A percentile compares a stretch with the other conserved stretches of the same genome.
Conservation (phyloP, 805 yeast genomes). For the Candida dajiaensis region DNA sequence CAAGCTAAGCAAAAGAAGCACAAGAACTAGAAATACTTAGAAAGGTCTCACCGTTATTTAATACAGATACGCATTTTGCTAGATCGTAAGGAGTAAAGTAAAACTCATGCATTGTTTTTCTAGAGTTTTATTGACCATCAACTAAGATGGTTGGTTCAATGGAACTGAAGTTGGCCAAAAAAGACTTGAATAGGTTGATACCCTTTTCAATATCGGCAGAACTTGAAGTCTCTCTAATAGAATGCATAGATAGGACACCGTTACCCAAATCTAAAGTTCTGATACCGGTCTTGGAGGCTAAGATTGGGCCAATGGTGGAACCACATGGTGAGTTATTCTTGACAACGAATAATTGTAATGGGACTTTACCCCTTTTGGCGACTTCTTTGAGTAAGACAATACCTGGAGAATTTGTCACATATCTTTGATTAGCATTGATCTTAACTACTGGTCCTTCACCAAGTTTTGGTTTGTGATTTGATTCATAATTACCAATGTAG, state of each 20-base stretch:
- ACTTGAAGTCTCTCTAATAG: constrained; percentile 89
- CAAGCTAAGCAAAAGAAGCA: constrained; percentile 20
- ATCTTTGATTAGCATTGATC: constrained; percentile 91
- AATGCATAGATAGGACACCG: constrained; percentile 91
- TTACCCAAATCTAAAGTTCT: constrained; percentile 87
- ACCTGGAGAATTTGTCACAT: constrained; percentile 91
- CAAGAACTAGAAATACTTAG: constrained; percentile 2
- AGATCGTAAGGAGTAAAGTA: background rate
- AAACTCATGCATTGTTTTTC: background rate
- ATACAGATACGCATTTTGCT: background rate
- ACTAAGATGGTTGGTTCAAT: constrained; percentile 40
- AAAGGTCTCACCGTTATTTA: background rate
- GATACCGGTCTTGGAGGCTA: constrained; percentile 81
- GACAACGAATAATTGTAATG: constrained; percentile 88
- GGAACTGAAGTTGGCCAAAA: constrained; percentile 41
- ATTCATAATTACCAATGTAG: constrained; percentile 70
- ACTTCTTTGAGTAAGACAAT: constrained; percentile 67
- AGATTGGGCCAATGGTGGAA: constrained; percentile 91
- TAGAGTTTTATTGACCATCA: constrained; percentile 16
- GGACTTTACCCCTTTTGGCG: constrained; percentile 65
- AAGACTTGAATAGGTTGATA: constrained; percentile 55
- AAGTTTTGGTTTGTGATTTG: constrained; percentile 69
- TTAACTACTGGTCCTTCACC: constrained; percentile 92
- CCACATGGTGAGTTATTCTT: constrained; percentile 94
- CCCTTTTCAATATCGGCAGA: constrained; percentile 62